Base-by-base conservation (phyloP, 805 yeast genomes). In the Candida dendrica region DNA sequence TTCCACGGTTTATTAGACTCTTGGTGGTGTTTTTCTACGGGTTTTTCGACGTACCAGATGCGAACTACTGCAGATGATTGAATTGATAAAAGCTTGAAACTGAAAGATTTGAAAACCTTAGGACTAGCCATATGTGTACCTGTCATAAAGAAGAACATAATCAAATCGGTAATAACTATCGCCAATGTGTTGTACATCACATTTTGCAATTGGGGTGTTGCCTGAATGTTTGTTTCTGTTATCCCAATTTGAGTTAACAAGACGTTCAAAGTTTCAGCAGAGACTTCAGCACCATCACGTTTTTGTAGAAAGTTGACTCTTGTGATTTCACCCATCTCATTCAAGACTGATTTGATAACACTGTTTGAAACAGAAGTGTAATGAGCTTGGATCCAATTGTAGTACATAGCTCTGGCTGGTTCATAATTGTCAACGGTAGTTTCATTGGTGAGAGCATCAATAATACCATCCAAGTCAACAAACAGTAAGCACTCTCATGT, bases 41-140 rank as follows among this genome's bases (percentile, higher is more conserved):
- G n/a, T n/a, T n/a, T n/a, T n/a, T n/a, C n/a, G n/a, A n/a, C n/a
- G n/a, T n/a, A n/a, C n/a, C n/a, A n/a, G n/a, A n/a, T n/a, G n/a
- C n/a, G n/a, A n/a, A n/a, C n/a, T n/a, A n/a, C n/a, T n/a, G n/a
- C n/a, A n/a, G n/a, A n/a, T 82, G 63, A 95, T 88, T 74, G 95
- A 89, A 71, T 84, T 93, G 69, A 88, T 85, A 76, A 84, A 83
- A 88, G 74, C 83, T 87, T 74, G 98, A 93, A 72, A 79, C 85
- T 55, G 82, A 84, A 56, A 82, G 95, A 66, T 76, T 84, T 65
- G 98, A 93, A 74, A 87, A 87, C 69, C 72, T 87, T 91, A 96
- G 89, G 91, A 33, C 22, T 17, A 17, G 11, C 35, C 35, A 33
- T 33, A 17, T 33, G 35, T 5, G 35, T 33, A 33, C 22, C 20